A percentile compares a stretch with the other conserved stretches of the same genome.
Conservation (phyloP, 1,139 yeast species). For the Ogataea hybrid region DNA sequence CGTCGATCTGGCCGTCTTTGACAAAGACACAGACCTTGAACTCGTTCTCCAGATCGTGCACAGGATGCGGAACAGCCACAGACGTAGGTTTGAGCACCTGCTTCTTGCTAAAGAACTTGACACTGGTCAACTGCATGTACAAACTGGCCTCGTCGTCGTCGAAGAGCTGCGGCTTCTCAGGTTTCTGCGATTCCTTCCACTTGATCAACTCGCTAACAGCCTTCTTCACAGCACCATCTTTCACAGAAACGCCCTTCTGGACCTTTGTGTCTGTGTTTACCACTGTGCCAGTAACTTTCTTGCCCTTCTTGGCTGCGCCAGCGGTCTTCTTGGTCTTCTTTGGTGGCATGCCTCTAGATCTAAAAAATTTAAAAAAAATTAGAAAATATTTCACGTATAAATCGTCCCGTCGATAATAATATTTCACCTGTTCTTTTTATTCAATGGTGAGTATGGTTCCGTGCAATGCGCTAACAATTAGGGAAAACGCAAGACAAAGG, state of each 20-base stretch:
- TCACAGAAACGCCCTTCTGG: constrained; percentile 13
- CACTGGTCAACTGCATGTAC: constrained; percentile 61
- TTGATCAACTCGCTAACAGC: constrained; percentile 55
- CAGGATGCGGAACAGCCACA: constrained; percentile 52
- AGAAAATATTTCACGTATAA: constrained; percentile 2
- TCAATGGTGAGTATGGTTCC: constrained; percentile 4
- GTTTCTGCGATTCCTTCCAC: constrained; percentile 37
- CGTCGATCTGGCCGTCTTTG: constrained; percentile 63
- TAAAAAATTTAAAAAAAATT: constrained; percentile 4
- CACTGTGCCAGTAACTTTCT: constrained; percentile 10
- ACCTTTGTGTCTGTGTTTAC: constrained; percentile 6
- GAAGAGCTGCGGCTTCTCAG: constrained; percentile 45
- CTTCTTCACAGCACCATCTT: constrained; percentile 31
- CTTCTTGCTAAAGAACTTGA: constrained; percentile 59
- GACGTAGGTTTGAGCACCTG: constrained; percentile 73
- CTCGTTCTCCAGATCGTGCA: constrained; percentile 45
- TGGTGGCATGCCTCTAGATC: constrained; percentile 20
- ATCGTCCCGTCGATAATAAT: constrained; percentile 7
- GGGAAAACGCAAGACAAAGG: constrained; percentile 93
- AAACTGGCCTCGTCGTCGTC: constrained; percentile 46
- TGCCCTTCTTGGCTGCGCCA: constrained; percentile 13
- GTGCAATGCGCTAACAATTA: constrained; percentile 5
- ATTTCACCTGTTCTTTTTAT: neutral
- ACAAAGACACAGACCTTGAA: constrained; percentile 69
- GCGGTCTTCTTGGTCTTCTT: constrained; percentile 17